phyloP scores from a whole-genome alignment of 768 basidiomycete genomes.

The Pholiota molesta region DNA sequence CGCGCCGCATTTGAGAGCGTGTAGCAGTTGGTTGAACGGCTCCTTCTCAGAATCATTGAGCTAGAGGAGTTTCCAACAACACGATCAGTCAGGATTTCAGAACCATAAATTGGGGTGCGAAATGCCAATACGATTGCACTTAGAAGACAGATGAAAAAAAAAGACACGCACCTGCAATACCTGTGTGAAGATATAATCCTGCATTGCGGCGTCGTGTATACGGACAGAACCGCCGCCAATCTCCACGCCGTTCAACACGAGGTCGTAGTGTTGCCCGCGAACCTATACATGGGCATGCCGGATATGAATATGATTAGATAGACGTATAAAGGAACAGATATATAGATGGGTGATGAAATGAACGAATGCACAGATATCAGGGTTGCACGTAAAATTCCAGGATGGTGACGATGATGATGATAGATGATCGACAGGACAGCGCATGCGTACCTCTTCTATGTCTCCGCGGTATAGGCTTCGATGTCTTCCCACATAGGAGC shows the following conservation, averaged over 20 bases:
- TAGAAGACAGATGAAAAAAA: conserved; percentile 7
- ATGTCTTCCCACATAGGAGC: conserved; percentile 94
- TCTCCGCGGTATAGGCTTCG: conserved; percentile 72
- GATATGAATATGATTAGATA: conserved; percentile 9
- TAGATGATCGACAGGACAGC: not conserved
- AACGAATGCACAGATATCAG: not conserved
- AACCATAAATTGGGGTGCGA: too few relatives aligned
- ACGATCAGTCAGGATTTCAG: not conserved
- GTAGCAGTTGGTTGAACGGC: conserved; percentile 82
- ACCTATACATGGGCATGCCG: conserved; percentile 49
- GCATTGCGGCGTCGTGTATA: conserved; percentile 86
- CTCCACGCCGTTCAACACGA: conserved; percentile 92
- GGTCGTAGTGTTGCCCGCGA: conserved; percentile 95
- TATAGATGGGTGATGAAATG: conserved; percentile 1
- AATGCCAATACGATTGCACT: conserved; percentile 3
- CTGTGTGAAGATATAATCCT: conserved; percentile 77
- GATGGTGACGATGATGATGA: not conserved
- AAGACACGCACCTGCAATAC: conserved; percentile 67
- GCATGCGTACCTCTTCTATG: conserved; percentile 51
- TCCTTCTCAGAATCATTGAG: conserved; percentile 70
- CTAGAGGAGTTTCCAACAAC: conserved; percentile 39
- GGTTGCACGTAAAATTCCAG: not conserved
- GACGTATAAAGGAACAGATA: not conserved
- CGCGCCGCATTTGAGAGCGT: conserved; percentile 87
- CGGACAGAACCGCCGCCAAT: conserved; percentile 94